phyloP scores from a whole-genome alignment of 2,329 filamentous ascomycete genomes.

The Cercospora citrullina region DNA sequence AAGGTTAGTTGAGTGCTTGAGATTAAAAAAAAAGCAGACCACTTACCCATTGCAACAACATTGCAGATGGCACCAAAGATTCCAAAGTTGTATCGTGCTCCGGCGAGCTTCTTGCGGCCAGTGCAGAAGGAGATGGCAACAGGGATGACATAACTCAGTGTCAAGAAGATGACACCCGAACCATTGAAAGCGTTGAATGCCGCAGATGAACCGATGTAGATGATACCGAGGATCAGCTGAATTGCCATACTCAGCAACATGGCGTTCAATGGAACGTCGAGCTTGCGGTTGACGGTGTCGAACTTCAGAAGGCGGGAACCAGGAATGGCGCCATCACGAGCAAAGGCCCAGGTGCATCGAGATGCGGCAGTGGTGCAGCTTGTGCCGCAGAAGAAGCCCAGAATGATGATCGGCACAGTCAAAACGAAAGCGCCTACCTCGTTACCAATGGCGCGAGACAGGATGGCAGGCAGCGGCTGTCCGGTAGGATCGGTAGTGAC shows the following conservation, averaged over 20 bases:
- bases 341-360: constrained; percentile 68
- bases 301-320: constrained; percentile 55
- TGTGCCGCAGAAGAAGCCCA: constrained; percentile 66
- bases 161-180: constrained; percentile 62
- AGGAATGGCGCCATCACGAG: constrained; percentile 69
- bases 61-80: constrained; percentile 63
- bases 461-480: constrained; percentile 66
- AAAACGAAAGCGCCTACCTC: constrained; percentile 59
- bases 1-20: constrained; percentile 5
- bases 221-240: constrained; percentile 63
- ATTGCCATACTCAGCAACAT: constrained; percentile 71
- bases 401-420: constrained; percentile 64
- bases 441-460: constrained; percentile 62
- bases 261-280: constrained; percentile 68
- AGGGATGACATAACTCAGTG: constrained; percentile 66
- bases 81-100: constrained; percentile 63
- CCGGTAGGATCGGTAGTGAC: constrained; percentile 54
- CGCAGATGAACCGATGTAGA: constrained; percentile 68
- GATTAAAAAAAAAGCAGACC: background rate
- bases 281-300: constrained; percentile 60
- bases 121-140: constrained; percentile 64
- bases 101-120: constrained; percentile 60
- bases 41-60: constrained; percentile 62
- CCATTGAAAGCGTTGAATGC: constrained; percentile 68
- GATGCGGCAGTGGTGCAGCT: constrained; percentile 69